A percentile compares a stretch with the other conserved stretches of the same genome.
These are phyloP conservation scores for Cornus suecica DNA, from an alignment of 148 eudicot genomes.

Conservation along the genomic window DNA sequence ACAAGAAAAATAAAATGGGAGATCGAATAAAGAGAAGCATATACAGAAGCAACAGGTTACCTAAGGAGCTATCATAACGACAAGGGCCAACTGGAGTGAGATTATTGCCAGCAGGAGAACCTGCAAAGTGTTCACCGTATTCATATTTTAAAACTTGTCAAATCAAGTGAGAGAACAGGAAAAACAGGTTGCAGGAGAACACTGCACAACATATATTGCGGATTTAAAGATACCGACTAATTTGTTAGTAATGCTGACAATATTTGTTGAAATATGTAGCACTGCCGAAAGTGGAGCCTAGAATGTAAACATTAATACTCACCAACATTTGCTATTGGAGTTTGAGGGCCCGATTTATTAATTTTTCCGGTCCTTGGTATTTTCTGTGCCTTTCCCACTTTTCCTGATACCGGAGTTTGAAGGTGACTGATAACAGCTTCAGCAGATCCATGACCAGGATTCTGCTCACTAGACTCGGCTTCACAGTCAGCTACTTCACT, in stretches of 20 bases:
- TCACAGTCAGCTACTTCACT: conserved; percentile 43
- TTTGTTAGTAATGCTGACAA: background rate
- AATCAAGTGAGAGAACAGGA: too few relatives aligned
- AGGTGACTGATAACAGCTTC: conserved; percentile 50
- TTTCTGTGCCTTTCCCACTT: conserved; percentile 58
- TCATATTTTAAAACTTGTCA: background rate
- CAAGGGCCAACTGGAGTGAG: conserved; percentile 81
- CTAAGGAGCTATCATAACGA: conserved; percentile 96
- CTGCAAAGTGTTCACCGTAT: conserved; percentile 35
- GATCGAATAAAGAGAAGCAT: background rate
- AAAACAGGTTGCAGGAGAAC: background rate
- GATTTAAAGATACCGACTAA: background rate
- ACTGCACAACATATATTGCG: background rate
- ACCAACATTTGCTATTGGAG: conserved; percentile 66
- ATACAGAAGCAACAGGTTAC: conserved; percentile 31
- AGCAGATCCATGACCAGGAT: conserved; percentile 39
- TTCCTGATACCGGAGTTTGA: conserved; percentile 72
- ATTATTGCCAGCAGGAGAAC: conserved; percentile 72
- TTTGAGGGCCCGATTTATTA: conserved; percentile 52
- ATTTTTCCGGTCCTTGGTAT: conserved; percentile 54
- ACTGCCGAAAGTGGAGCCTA: background rate
- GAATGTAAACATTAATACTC: conserved; percentile 11
- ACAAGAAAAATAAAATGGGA: background rate
- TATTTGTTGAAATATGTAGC: background rate
- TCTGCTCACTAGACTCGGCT: conserved; percentile 44